Base-by-base conservation (phyloP, 129 eudicot species). In the Pittosporum tobira region DNA sequence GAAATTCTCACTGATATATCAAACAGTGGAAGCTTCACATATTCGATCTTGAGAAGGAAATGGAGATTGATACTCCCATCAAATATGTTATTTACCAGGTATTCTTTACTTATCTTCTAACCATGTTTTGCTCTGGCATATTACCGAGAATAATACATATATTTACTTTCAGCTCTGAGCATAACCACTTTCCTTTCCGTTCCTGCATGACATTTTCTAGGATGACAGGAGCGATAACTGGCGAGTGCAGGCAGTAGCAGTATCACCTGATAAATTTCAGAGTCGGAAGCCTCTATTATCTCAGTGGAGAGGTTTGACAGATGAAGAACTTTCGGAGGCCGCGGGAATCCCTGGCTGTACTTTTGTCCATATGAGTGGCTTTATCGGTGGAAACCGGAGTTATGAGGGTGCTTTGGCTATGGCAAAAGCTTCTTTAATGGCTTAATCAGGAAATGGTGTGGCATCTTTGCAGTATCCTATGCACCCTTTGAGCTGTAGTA, bases 1-100 rank as follows among this genome's bases (percentile, higher is more conserved):
- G 40, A 34, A 34, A 34, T 34, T 34, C 11, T 4, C 40, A 34
- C n/a, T 34, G 40, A 11, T 56, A 56, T 56, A 44, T 54, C 43
- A 16, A 15, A 63, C 85, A 84, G 96, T 88, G 94, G 96, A 88
- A 88, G 74, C 90, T 84, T 74, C 96, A 88, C 71, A 66, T 84
- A 61, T 88, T 69, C 58, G 96, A 88, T 81, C 94, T 88, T 19
- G 96, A 88, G 75, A 72, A 84, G 65, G 94, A 88, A 73, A 67
- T 81, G 88, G 84, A 88, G 75, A 80, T 75, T 21, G 84, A 72
- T 42, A 91, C 94, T 25, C 68, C 77, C 30, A 37, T 81, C 23
- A 88, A 84, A 74, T 88, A 84, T 56, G 96, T 81, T 53, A 75
- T 88, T 50, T 81, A 88, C 61, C 77, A 81, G 96, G 96, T 88